phyloP scores from a whole-genome alignment of 257 asterid genomes.

The Nicotiana tomentosiformis region DNA sequence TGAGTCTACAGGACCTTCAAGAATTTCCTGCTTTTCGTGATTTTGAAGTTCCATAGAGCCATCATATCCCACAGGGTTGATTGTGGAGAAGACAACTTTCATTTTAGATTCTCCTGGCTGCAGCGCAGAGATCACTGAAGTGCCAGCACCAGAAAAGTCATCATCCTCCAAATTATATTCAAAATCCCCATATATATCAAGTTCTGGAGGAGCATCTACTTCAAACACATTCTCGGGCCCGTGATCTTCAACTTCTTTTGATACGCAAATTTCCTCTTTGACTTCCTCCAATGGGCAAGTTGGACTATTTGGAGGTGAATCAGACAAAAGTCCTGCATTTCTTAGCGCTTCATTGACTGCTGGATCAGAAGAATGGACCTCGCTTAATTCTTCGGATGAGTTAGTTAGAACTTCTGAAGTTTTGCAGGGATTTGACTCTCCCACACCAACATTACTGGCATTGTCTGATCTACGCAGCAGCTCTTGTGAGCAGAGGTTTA shows the following conservation, averaged over 20 bases:
- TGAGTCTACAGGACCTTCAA: constrained; percentile 25
- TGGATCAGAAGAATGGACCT: constrained; percentile 31
- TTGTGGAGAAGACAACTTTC: constrained; percentile 65
- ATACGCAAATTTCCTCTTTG: constrained; percentile 25
- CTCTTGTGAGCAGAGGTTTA: constrained; percentile 90
- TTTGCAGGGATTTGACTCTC: constrained; percentile 35
- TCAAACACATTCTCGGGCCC: constrained; percentile 72
- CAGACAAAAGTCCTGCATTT: constrained; percentile 80
- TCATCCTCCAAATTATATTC: constrained; percentile 91
- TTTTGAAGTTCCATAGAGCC: constrained; percentile 22
- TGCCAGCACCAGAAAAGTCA: constrained; percentile 63
- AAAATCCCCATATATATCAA: constrained; percentile 91
- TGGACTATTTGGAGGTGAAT: constrained; percentile 94
- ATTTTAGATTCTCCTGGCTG: constrained; percentile 57
- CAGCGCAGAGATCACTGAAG: constrained; percentile 37
- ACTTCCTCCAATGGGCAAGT: constrained; percentile 28
- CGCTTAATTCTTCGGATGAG: constrained; percentile 30
- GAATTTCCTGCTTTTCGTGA: constrained; percentile 21
- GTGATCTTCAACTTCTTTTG: constrained; percentile 36
- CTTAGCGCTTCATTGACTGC: constrained; percentile 70
- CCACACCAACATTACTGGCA: constrained; percentile 21
- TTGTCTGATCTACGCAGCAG: constrained; percentile 63
- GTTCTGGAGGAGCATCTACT: constrained; percentile 64
- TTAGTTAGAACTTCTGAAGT: constrained; percentile 30
- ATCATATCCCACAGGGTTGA: constrained; percentile 33